Percentiles rank a stretch among this genome's conserved stretches.
Conservation (phyloP, 441 rosid genomes). For the Oxalis stricta region DNA sequence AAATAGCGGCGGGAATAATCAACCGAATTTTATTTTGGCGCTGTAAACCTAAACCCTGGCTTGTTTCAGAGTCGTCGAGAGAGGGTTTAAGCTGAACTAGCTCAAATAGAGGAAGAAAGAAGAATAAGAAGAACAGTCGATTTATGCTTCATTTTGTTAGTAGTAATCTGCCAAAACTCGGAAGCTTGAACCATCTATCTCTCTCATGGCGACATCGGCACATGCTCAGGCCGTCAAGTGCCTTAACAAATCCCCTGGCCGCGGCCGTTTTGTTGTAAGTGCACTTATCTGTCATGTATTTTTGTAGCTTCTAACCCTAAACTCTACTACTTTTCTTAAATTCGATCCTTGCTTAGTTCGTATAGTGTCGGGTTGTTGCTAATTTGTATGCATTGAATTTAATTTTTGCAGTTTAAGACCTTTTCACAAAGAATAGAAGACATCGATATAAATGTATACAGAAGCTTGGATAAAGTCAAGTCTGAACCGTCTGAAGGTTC, state of each 20-base stretch:
- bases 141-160: no score
- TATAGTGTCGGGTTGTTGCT: constrained; percentile 1
- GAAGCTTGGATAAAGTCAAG: constrained; percentile 57
- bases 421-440: constrained; percentile 55
- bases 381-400: neutral
- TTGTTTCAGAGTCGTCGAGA: no score
- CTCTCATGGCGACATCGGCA: constrained; percentile 41
- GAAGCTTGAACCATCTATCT: no score
- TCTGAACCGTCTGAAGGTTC: constrained; percentile 74
- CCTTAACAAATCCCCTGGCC: constrained; percentile 64
- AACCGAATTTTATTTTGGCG: no score
- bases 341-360: neutral
- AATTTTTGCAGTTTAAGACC: constrained; percentile 51
- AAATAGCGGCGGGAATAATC: no score
- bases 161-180: no score
- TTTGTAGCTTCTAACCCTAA: neutral
- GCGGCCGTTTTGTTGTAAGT: constrained; percentile 68
- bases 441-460: constrained; percentile 56
- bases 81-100: no score
- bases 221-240: constrained; percentile 80
- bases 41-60: no score
- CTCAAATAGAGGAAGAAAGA: no score
- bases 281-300: neutral
- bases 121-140: no score
- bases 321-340: neutral